A percentile compares a stretch with the other conserved stretches of the same genome.
phyloP scores from a whole-genome alignment of 352 stramenopile species.

The Blastocystis sp. region DNA sequence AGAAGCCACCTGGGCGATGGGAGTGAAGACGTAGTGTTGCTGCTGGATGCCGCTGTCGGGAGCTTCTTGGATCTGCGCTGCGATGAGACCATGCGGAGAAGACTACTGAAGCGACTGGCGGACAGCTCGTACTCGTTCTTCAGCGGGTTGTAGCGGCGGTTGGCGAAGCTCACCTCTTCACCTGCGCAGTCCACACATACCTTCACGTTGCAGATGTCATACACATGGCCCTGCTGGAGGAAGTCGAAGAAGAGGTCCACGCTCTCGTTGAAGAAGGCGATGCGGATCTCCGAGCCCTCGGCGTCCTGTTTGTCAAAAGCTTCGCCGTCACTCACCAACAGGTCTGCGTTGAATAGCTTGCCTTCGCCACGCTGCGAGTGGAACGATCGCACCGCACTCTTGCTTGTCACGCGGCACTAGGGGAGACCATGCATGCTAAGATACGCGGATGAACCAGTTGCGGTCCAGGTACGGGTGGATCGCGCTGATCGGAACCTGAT shows the following conservation, averaged over 20 bases:
- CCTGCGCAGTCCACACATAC: too few species aligned
- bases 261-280: conserved; percentile 41
- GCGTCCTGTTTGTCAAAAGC: not conserved
- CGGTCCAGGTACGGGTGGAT: conserved; percentile 30
- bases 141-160: conserved; percentile 4
- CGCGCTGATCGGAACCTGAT: conserved; percentile 27
- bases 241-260: conserved; percentile 30
- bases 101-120: not conserved
- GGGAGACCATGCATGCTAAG: not conserved
- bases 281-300: conserved; percentile 12
- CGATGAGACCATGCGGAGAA: not conserved
- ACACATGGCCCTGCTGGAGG: conserved; percentile 32
- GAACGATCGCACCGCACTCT: conserved; percentile 14
- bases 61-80: not conserved
- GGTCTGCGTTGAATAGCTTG: conserved; percentile 41
- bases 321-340: not conserved
- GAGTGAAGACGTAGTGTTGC: conserved; percentile 31
- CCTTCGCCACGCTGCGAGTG: conserved; percentile 12
- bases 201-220: conserved; percentile 51
- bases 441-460: conserved; percentile 47
- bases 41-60: not conserved
- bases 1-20: not conserved
- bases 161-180: conserved; percentile 28
- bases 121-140: conserved; percentile 49
- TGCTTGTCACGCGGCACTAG: conserved; percentile 37